Evolutionary conservation across 2,329 filamentous ascomycete genomes (phyloP).

Genomic region (Trichoderma harzianum): DNA sequence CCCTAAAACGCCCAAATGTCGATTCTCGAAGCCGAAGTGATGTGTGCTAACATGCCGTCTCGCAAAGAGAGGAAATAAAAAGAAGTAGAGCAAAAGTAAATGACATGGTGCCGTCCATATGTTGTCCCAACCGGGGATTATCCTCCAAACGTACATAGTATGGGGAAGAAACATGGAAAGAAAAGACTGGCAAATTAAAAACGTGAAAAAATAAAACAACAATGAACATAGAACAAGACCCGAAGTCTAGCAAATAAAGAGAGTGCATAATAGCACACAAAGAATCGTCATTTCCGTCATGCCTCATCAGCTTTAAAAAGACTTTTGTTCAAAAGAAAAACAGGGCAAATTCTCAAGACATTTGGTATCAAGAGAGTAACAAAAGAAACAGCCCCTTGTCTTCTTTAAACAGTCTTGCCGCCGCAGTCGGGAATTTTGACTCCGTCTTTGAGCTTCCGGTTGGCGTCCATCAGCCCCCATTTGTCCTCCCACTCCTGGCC

Average conservation of each 20-base stretch:
- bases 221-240: not conserved
- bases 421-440: slow-evolving; percentile 84
- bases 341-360: not conserved
- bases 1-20: slow-evolving; percentile 6
- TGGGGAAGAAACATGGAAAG: not conserved
- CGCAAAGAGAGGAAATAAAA: not conserved
- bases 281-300: not conserved
- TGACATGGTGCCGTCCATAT: not conserved
- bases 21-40: not conserved
- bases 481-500: slow-evolving; percentile 86
- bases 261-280: not conserved
- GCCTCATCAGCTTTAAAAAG: slow-evolving; percentile 2
- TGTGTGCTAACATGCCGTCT: not conserved
- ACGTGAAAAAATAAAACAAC: not conserved
- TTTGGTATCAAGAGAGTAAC: not conserved
- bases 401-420: slow-evolving; percentile 58
- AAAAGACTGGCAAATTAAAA: not conserved
- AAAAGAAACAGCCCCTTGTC: not conserved
- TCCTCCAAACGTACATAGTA: not conserved
- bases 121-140: not conserved
- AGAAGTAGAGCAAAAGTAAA: not conserved
- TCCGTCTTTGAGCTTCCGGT: slow-evolving; percentile 78
- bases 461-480: slow-evolving; percentile 86
- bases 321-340: not conserved
- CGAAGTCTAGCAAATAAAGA: not conserved